Percentiles rank a stretch among this genome's conserved stretches.
Conservation (phyloP, 2,329 filamentous ascomycete species). For the Sporothrix luriei region DNA sequence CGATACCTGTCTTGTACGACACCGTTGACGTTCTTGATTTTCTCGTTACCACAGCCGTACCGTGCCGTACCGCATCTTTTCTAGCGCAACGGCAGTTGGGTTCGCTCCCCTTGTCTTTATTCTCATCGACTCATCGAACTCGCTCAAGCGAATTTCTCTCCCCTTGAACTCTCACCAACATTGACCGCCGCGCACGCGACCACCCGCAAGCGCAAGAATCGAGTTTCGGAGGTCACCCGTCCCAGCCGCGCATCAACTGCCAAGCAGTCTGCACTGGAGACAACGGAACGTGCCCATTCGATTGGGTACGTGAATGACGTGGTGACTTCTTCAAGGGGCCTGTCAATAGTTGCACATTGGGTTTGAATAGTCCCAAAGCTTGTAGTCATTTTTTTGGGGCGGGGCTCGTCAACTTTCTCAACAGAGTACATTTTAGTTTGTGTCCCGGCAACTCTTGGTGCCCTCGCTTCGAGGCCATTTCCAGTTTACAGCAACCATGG, state of each 20-base stretch:
- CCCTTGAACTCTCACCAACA: not conserved
- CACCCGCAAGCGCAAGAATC: constrained; percentile 24
- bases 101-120: too few species aligned
- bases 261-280: not conserved
- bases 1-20: not conserved
- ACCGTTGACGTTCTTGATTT: not conserved
- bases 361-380: not conserved
- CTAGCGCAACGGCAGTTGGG: not conserved
- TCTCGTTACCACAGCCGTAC: not conserved
- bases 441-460: not conserved
- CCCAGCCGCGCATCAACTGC: constrained; percentile 23
- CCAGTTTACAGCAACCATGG: constrained; percentile 16
- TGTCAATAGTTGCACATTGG: not conserved
- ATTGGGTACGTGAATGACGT: constrained; percentile 23
- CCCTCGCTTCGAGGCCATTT: not conserved
- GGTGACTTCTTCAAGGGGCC: not conserved
- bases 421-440: not conserved
- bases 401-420: not conserved
- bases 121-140: not conserved
- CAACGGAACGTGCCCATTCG: not conserved
- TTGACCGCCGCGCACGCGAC: constrained; percentile 24
- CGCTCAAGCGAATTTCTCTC: not conserved
- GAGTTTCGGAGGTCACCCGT: constrained; percentile 20
- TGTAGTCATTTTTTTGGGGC: constrained; percentile 8
- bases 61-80: not conserved